Percentiles rank a stretch among this genome's conserved stretches.
phyloP scores from a whole-genome alignment of 1,139 yeast genomes.

The Hanseniaspora gamundiae region DNA sequence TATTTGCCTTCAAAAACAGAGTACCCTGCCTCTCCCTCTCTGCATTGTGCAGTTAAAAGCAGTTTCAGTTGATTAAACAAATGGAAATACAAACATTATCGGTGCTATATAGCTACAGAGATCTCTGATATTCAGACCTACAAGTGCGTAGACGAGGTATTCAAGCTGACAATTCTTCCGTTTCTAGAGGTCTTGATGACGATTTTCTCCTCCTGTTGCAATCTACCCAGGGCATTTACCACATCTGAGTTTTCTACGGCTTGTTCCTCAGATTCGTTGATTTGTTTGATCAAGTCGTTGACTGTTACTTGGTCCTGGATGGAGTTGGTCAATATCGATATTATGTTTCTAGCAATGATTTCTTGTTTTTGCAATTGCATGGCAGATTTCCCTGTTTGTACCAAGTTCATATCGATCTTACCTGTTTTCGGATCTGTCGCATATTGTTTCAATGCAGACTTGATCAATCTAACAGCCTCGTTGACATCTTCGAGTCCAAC shows the following conservation, averaged over 20 bases:
- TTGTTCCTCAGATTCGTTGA: slow-evolving; percentile 55
- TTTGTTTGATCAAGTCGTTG: slow-evolving; percentile 45
- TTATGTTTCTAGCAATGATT: slow-evolving; percentile 53
- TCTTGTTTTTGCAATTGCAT: slow-evolving; percentile 75
- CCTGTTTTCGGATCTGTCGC: slow-evolving; percentile 98
- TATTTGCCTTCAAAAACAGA: too few species aligned
- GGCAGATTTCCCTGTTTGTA: slow-evolving; percentile 89
- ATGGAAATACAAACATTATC: too few species aligned
- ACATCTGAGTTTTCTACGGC: slow-evolving; percentile 64
- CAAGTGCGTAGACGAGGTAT: slow-evolving; percentile 5
- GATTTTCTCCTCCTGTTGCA: slow-evolving; percentile 67
- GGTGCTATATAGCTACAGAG: too few species aligned
- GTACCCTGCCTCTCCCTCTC: too few species aligned
- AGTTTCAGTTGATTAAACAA: too few species aligned
- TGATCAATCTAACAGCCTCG: slow-evolving; percentile 87
- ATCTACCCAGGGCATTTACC: slow-evolving; percentile 51
- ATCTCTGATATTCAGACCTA: too few species aligned
- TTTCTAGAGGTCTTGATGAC: slow-evolving; percentile 64
- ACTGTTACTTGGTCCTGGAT: slow-evolving; percentile 29
- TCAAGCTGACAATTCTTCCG: slow-evolving; percentile 48
- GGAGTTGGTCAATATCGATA: slow-evolving; percentile 32
- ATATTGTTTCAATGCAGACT: slow-evolving; percentile 90
- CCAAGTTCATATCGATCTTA: slow-evolving; percentile 91
- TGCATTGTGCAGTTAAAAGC: too few species aligned
- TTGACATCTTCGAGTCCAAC: slow-evolving; percentile 79